Base-by-base conservation (phyloP, 148 eudicot genomes). In the Rhododendron molle region DNA sequence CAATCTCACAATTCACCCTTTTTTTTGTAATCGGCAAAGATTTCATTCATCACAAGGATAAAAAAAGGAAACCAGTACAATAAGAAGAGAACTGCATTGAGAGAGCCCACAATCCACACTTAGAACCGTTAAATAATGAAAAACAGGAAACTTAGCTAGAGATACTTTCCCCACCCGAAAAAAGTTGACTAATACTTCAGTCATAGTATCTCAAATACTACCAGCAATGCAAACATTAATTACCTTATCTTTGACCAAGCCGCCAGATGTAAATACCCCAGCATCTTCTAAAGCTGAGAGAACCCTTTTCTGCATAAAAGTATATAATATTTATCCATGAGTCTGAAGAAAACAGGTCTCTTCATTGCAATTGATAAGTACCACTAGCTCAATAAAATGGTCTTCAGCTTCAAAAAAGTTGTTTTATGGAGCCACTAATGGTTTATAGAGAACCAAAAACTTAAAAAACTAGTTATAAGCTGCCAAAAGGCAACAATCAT, bases 191-290 rank as follows among this genome's bases (percentile, higher is more conserved):
- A 52, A 14, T 26, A 52, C 60, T 50, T 50, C n/a, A 52, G 40
- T 15, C 23, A 28, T 79, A 28, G 56, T 50, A 49, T 49, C 9
- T 58, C 76, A 43, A 40, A 26, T 21, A 65, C 5, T 43, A 40
- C 36, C 4, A 60, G 73, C 43, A 40, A 56, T 21, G 26, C 46
- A 52, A 16, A 34, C 26, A 18, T 13, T 18, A 58, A 11, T 54
- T 93, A 97, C 99, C 99, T 97, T 97, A 87, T 97, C 98, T 88
- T 93, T 97, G 52, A 95, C 86, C 90, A 97, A 89, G 86, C 98
- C 96, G 46, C 98, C 95, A 23, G 98, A 95, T 85, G 95, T 93
- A 60, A 95, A 97, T 78, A 95, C 80, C 43, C 98, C 99, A 86
- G 98, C 98, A 89, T 92, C 93, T 91, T 95, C 98, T 87, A 97